Evolutionary conservation across 1,139 yeast species (phyloP).

Genomic region (Candida glucosophila): DNA sequence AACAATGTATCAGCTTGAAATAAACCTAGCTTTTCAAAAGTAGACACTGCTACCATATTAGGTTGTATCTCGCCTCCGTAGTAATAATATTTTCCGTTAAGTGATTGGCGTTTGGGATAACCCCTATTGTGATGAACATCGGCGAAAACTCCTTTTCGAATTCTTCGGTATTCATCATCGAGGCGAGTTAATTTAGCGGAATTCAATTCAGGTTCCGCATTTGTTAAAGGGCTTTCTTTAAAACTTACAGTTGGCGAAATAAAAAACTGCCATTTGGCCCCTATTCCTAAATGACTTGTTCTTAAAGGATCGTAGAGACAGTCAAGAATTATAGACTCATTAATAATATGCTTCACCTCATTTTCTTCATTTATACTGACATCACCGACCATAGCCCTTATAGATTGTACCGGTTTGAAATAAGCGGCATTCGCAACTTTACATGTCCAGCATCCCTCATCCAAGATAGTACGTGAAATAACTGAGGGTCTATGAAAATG

Average conservation of each 20-base stretch:
- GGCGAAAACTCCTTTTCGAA: constrained; percentile 16
- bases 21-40: constrained; percentile 35
- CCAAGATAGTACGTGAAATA: constrained; percentile 21
- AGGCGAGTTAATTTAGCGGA: constrained; percentile 16
- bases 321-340: constrained; percentile 29
- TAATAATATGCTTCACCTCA: constrained; percentile 17
- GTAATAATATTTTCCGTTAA: constrained; percentile 9
- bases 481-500: constrained; percentile 18
- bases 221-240: constrained; percentile 2
- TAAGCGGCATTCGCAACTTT: constrained; percentile 26
- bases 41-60: constrained; percentile 34
- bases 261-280: constrained; percentile 35
- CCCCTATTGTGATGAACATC: neutral
- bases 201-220: constrained; percentile 5
- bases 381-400: constrained; percentile 43
- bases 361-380: constrained; percentile 23
- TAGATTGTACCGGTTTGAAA: constrained; percentile 42
- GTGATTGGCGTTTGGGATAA: constrained; percentile 5
- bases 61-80: constrained; percentile 2
- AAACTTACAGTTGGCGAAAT: constrained; percentile 16
- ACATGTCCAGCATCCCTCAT: constrained; percentile 52
- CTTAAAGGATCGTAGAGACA: constrained; percentile 25
- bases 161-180: constrained; percentile 31
- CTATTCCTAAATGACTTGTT: constrained; percentile 39
- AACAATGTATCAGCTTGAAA: constrained; percentile 41